These are phyloP conservation scores for Clonostachys solani DNA, from an alignment of 2,329 filamentous ascomycete species.

Conservation along the genomic window DNA sequence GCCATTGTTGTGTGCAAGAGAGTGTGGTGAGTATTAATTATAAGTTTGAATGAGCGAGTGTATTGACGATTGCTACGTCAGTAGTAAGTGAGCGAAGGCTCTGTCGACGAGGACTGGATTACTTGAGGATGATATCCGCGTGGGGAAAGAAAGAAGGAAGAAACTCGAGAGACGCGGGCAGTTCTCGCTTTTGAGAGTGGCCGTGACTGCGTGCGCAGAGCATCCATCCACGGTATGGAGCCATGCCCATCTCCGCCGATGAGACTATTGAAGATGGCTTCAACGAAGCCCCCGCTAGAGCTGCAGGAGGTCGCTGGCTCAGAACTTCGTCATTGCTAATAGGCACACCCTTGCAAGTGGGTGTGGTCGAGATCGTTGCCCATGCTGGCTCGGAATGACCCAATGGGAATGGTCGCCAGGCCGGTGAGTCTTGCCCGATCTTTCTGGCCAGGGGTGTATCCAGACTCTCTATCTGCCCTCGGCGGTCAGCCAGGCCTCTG, in stretches of 20 bases:
- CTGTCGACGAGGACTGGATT: neutral
- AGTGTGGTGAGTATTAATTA: neutral
- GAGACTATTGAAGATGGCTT: neutral
- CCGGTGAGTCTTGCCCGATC: too few relatives aligned
- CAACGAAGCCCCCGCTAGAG: neutral
- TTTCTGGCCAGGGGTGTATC: too few relatives aligned
- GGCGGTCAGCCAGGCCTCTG: too few relatives aligned
- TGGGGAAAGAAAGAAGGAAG: neutral
- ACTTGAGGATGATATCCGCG: slow-evolving; percentile 2
- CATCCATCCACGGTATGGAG: too few relatives aligned
- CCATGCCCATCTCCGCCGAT: neutral
- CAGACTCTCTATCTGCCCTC: too few relatives aligned
- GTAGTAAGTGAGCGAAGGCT: neutral
- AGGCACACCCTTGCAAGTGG: too few relatives aligned
- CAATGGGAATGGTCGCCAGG: too few relatives aligned
- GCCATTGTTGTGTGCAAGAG: slow-evolving; percentile 1
- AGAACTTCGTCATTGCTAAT: too few relatives aligned
- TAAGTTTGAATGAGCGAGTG: neutral
- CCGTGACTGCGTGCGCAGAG: too few relatives aligned
- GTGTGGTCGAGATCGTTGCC: too few relatives aligned
- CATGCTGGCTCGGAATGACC: too few relatives aligned
- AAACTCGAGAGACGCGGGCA: neutral
- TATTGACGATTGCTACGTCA: neutral
- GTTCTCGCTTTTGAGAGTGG: slow-evolving; percentile 1
- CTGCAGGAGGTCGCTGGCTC: too few relatives aligned